These are phyloP conservation scores for Penicillium ucsense DNA, from an alignment of 495 filamentous ascomycete genomes.

Conservation along the genomic window DNA sequence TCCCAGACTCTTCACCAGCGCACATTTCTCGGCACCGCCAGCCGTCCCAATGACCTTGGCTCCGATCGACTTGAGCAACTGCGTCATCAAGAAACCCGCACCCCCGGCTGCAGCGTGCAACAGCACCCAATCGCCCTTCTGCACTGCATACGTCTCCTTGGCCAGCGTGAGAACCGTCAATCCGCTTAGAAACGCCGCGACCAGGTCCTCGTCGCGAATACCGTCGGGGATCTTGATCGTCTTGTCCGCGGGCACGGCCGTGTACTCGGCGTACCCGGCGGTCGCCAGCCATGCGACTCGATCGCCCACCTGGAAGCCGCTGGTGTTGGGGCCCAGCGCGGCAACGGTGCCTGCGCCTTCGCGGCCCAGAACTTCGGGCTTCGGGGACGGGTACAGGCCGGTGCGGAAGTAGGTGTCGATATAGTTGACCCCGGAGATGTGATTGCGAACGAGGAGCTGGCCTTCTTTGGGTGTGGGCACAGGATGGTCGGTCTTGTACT, in stretches of 20 bases:
- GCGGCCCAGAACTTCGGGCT: slow-evolving; percentile 73
- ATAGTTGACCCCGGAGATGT: slow-evolving; percentile 79
- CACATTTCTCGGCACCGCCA: slow-evolving; percentile 61
- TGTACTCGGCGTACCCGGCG: slow-evolving; percentile 70
- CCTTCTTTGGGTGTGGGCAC: slow-evolving; percentile 62
- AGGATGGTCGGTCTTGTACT: slow-evolving; percentile 65
- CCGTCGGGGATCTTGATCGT: slow-evolving; percentile 55
- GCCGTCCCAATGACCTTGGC: slow-evolving; percentile 81
- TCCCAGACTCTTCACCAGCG: slow-evolving; percentile 55
- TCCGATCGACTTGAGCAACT: slow-evolving; percentile 63
- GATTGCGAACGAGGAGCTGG: slow-evolving; percentile 77
- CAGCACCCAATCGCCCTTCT: slow-evolving; percentile 74
- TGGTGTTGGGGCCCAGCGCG: slow-evolving; percentile 38
- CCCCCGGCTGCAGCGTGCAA: slow-evolving; percentile 90
- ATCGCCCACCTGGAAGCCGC: slow-evolving; percentile 51
- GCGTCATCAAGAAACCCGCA: slow-evolving; percentile 67
- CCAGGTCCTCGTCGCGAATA: slow-evolving; percentile 51
- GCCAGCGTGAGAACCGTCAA: slow-evolving; percentile 78
- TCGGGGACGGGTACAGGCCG: slow-evolving; percentile 69
- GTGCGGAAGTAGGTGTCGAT: slow-evolving; percentile 85
- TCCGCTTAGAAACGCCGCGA: slow-evolving; percentile 68
- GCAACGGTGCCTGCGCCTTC: slow-evolving; percentile 64
- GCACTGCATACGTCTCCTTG: slow-evolving; percentile 64
- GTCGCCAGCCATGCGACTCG: slow-evolving; percentile 57
- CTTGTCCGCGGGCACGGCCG: slow-evolving; percentile 45